Conservation (phyloP, 2,329 filamentous ascomycete species). For the Talaromyces funiculosus region DNA sequence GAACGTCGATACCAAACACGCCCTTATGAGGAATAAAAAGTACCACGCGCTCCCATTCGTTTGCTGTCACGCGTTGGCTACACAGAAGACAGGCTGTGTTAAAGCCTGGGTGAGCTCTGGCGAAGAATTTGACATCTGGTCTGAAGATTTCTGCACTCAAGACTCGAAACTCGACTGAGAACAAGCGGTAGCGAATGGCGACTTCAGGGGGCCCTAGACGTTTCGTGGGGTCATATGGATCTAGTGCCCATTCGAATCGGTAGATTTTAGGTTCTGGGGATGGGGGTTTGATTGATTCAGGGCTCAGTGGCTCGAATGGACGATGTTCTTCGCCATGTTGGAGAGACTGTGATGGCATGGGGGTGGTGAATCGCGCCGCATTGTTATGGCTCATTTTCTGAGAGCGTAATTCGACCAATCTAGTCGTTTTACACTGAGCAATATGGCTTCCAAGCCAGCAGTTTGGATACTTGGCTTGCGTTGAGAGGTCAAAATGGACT, state of each 20-base stretch:
- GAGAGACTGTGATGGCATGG: neutral
- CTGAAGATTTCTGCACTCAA: neutral
- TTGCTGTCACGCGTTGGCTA: neutral
- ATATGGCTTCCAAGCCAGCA: neutral
- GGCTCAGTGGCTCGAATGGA: neutral
- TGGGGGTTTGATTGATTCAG: neutral
- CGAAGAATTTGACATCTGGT: neutral
- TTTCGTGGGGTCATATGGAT: neutral
- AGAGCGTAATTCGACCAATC: neutral
- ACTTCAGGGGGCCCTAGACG: neutral
- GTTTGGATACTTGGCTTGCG: neutral
- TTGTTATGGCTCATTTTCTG: neutral
- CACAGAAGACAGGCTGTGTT: neutral
- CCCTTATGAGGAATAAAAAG: neutral
- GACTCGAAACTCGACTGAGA: slow-evolving; percentile 4
- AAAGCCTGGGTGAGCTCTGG: neutral
- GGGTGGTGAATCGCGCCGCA: neutral
- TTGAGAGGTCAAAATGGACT: neutral
- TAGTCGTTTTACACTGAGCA: neutral
- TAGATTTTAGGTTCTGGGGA: neutral
- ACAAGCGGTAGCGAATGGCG: neutral
- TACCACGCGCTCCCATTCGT: neutral
- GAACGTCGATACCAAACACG: neutral
- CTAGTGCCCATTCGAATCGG: neutral
- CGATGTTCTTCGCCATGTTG: neutral